Percentiles rank a stretch among this genome's conserved stretches.
phyloP scores from a whole-genome alignment of 768 basidiomycete species.

The Pleurotus citrinopileatus region DNA sequence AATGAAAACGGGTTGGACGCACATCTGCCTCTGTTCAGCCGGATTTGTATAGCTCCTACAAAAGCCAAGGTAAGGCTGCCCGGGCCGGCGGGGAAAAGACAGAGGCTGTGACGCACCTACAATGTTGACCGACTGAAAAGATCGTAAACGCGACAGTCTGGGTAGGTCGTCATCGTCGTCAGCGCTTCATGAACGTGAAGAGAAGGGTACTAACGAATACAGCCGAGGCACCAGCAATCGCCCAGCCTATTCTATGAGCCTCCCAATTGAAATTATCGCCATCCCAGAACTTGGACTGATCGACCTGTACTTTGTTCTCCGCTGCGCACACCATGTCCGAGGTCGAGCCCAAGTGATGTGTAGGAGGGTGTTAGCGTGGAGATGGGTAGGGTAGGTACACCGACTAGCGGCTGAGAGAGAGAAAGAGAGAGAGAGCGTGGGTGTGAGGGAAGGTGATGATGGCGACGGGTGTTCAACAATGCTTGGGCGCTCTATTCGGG shows the following conservation, averaged over 20 bases:
- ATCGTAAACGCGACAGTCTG: constrained; percentile 64
- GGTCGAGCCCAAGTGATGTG: not conserved
- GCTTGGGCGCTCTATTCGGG: too few relatives aligned
- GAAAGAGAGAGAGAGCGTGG: not conserved
- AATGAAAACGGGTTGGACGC: constrained; percentile 14
- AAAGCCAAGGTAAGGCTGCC: too few relatives aligned
- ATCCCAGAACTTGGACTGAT: constrained; percentile 67
- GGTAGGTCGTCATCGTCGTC: too few relatives aligned
- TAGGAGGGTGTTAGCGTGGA: not conserved
- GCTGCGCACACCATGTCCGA: constrained; percentile 38
- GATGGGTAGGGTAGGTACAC: not conserved
- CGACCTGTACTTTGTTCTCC: constrained; percentile 44
- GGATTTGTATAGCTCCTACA: constrained; percentile 76
- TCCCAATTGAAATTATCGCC: constrained; percentile 54
- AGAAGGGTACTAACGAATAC: constrained; percentile 35
- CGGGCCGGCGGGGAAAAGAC: too few relatives aligned
- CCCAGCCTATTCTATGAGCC: constrained; percentile 69
- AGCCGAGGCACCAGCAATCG: constrained; percentile 63
- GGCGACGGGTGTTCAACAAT: too few relatives aligned
- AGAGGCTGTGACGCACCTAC: too few relatives aligned
- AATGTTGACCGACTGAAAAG: constrained; percentile 56
- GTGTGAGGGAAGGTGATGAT: not conserved
- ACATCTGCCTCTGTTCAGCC: constrained; percentile 81
- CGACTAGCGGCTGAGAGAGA: not conserved
- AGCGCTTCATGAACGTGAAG: not conserved